These are phyloP conservation scores for Byssothecium circinans DNA, from an alignment of 2,329 filamentous ascomycete genomes.

Conservation along the genomic window DNA sequence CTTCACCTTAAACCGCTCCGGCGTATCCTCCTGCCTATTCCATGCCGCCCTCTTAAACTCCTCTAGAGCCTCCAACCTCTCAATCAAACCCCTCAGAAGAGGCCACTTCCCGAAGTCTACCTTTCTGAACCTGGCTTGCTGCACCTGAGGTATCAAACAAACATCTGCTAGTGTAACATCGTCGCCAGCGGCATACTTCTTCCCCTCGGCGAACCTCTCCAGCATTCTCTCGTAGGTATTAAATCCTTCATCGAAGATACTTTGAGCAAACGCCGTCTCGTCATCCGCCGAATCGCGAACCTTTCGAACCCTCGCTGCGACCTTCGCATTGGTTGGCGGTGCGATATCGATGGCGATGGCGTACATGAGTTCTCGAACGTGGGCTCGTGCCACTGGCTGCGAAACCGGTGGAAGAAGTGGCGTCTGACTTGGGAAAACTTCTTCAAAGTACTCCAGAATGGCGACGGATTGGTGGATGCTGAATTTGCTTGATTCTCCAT, in stretches of 20 bases:
- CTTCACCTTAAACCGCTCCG: too few species aligned
- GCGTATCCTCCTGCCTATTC: conserved; percentile 51
- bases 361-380: too few species aligned
- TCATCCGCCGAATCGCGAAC: conserved; percentile 34
- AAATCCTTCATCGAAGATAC: conserved; percentile 56
- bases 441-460: conserved; percentile 65
- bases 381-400: conserved; percentile 49
- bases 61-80: conserved; percentile 51
- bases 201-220: conserved; percentile 38
- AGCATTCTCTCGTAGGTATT: conserved; percentile 57
- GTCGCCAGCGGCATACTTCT: conserved; percentile 60
- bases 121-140: conserved; percentile 59
- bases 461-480: conserved; percentile 55
- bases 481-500: conserved; percentile 36
- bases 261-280: conserved; percentile 1
- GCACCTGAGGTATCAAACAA: conserved; percentile 60
- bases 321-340: too few species aligned
- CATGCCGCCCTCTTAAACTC: conserved; percentile 57
- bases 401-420: conserved; percentile 52
- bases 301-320: conserved; percentile 50
- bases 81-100: conserved; percentile 50
- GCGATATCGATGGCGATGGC: too few species aligned
- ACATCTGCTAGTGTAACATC: conserved; percentile 60
- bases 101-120: conserved; percentile 57
- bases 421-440: conserved; percentile 48